Conservation (phyloP, 2,329 filamentous ascomycete genomes). For the Akanthomyces muscarius region DNA sequence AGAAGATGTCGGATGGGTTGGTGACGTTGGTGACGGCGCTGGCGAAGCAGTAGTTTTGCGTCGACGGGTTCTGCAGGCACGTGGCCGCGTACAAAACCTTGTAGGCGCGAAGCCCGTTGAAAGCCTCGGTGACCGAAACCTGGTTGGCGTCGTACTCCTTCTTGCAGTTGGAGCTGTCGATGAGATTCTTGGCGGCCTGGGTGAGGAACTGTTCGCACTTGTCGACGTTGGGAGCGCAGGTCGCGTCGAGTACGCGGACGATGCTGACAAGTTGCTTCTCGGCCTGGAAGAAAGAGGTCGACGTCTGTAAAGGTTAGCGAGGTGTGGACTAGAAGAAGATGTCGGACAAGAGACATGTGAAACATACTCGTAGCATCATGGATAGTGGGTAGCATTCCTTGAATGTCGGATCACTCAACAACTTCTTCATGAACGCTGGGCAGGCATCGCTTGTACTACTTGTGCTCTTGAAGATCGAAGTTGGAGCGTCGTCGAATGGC, state of each 20-base stretch:
- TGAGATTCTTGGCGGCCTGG: conserved; percentile 62
- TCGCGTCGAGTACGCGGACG: conserved; percentile 71
- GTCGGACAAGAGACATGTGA: background rate
- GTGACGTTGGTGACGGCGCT: conserved; percentile 75
- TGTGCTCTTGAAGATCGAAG: conserved; percentile 55
- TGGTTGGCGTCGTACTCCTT: conserved; percentile 65
- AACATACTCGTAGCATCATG: conserved; percentile 69
- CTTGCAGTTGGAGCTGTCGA: conserved; percentile 60
- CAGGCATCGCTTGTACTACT: conserved; percentile 48
- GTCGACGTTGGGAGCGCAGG: conserved; percentile 65
- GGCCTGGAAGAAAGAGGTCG: conserved; percentile 77
- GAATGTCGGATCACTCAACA: conserved; percentile 65
- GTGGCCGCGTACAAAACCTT: conserved; percentile 72
- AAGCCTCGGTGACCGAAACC: conserved; percentile 67
- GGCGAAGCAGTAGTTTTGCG: conserved; percentile 73
- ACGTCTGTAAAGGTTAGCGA: conserved; percentile 54
- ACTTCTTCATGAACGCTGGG: conserved; percentile 61
- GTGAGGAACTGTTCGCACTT: conserved; percentile 64
- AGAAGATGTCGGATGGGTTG: conserved; percentile 67
- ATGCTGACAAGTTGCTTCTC: conserved; percentile 67
- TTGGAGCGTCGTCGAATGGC: conserved; percentile 63
- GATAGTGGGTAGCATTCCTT: conserved; percentile 77
- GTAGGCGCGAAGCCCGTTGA: conserved; percentile 73
- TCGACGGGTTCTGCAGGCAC: conserved; percentile 66
- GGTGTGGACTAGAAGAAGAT: background rate